Evolutionary conservation across 148 eudicot genomes (phyloP), one percentile per base, ranked within the genome.

Genomic region (Camellia lanceoleosa): DNA sequence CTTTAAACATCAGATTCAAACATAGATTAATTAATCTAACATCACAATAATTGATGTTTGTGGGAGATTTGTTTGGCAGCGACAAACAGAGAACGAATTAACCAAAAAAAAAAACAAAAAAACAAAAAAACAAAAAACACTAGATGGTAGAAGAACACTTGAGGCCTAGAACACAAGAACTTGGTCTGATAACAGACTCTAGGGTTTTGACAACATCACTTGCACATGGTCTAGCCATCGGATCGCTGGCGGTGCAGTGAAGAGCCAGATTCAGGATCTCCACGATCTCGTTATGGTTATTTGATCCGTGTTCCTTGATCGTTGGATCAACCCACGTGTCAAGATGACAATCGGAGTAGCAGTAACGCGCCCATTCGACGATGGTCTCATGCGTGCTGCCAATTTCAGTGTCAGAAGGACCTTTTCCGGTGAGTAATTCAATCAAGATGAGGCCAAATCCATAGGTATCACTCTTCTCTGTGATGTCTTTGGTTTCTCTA

Each of bases 321-420:
- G 11, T 68, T 0, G 93, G 87, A 85, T 92, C 94, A 13, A 90
- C 84, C 98, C 98, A 94, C 69, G 83, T 75, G 78, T 92, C 95
- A 7, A 94, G 87, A 84, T 89, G 97, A 73, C 97, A 89, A 15
- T 94, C 97, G 1, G 97, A 87, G 85, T 94, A 94, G 86, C 95
- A 91, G 5, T 91, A 91, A 2, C 87, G 84, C 23, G 95, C 97
- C 97, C 98, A 94, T 56, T 81, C 93, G 2, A 92, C 85, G 11
- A 94, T 51, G 65, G 83, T 87, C 23, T 86, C 84, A 5, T 89
- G 92, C 84, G 23, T 23, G 23, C 58, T 70, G 19, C 90, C 96
- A 7, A 89, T 76, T 80, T 88, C 90, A 2, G 80, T 13, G 18
- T 88, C 94, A 4, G 12, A 77, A 5, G 93, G 90, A 3, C 82